phyloP scores from a whole-genome alignment of 2,329 filamentous ascomycete genomes.

The Venturia aucupariae region DNA sequence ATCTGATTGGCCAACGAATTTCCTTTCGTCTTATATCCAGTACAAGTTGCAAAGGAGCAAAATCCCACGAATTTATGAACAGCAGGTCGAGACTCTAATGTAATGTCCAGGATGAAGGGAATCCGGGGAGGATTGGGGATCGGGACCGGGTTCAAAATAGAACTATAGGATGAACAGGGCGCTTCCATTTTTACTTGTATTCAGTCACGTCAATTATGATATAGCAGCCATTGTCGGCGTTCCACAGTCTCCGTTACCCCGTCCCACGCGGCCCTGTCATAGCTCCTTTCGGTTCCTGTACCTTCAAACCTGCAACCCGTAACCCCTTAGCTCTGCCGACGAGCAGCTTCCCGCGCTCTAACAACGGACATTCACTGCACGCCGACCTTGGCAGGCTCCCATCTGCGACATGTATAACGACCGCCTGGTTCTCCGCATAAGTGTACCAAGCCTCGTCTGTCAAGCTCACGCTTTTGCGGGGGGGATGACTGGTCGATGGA shows the following conservation, averaged over 20 bases:
- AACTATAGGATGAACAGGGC: background rate
- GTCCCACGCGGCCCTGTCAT: slow-evolving; percentile 1
- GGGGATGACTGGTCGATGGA: background rate
- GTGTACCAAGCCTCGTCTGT: slow-evolving; percentile 1
- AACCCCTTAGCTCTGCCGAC: slow-evolving; percentile 4
- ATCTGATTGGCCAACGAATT: background rate
- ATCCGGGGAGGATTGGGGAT: background rate
- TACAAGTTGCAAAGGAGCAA: background rate
- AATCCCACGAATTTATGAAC: background rate
- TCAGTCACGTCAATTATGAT: slow-evolving; percentile 2
- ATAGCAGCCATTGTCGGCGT: slow-evolving; percentile 8
- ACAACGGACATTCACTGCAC: slow-evolving; percentile 4
- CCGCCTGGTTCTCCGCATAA: slow-evolving; percentile 6
- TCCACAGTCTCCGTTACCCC: background rate
- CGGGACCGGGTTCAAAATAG: background rate
- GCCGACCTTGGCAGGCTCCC: slow-evolving; percentile 1
- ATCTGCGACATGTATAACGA: background rate
- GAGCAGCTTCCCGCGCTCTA: background rate
- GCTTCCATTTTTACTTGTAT: background rate
- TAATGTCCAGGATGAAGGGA: background rate
- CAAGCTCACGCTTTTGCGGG: slow-evolving; percentile 2
- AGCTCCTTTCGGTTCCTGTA: background rate
- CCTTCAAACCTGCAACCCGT: slow-evolving; percentile 1
- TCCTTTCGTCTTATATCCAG: slow-evolving; percentile 7
- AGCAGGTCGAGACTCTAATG: background rate